Evolutionary conservation across 225 moss, liverwort and hornwort genomes (phyloP), one percentile per base, ranked within the genome.

Genomic region (Marchantia polymorpha): DNA sequence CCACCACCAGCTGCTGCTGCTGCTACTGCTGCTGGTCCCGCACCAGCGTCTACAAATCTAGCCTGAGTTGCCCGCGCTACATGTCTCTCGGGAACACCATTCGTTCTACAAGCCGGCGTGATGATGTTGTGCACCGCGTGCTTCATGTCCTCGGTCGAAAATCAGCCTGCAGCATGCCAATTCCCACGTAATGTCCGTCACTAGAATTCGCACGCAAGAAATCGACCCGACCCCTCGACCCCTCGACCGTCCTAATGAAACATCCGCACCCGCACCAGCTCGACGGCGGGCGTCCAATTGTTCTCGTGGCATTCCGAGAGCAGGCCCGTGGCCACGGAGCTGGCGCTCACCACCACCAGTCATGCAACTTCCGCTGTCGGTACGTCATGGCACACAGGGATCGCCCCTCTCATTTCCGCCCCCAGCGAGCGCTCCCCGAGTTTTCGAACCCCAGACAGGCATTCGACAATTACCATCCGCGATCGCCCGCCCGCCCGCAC

Each of bases 111-210:
- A 60, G 68, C 55, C 54, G 66, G 29, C 12, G 78, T 47, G 50
- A 72, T 77, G 77, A 60, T 66, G 30, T 64, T 66, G 55, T 39
- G 76, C 66, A 77, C 77, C 73, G 73, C 52, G 77, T 80, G 82
- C 82, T 83, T 83, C 85, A 86, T 83, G 77, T 83, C 80, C 80
- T 73, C 68, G 58, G 75, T 77, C 52, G 80, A 83, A 77, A 39
- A 77, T 61, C 69, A 83, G 80, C 83, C 85, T 86, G 85, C 79
- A 31, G 31, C 51, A 81, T 12, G 17, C 11, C 65, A 65, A 65
- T 26, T 19, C 65, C 27, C 65, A 65, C 65, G 14, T 29, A 10
- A 65, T 65, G 65, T 65, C 26, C 11, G 13, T 27, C 27, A 25
- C 61, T 23, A 22, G 1, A 61, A 61, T 61, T 61, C 61, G 61